Evolutionary conservation across 2,329 filamentous ascomycete species (phyloP).

Genomic region (Lizonia empirigonia): DNA sequence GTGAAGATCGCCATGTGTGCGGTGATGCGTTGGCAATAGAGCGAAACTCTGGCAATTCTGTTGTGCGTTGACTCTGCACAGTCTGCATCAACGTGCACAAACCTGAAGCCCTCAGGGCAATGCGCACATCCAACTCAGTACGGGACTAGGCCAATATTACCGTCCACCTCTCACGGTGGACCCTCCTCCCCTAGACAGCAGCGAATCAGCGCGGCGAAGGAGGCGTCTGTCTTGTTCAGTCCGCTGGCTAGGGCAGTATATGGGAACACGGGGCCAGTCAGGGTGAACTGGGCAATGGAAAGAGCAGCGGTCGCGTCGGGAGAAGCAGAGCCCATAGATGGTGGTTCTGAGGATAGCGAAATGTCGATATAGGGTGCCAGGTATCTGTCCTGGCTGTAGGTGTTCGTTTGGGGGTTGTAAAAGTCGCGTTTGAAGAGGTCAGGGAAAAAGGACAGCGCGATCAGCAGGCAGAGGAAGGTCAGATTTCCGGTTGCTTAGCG

Average conservation of each 20-base stretch:
- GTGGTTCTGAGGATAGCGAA: slow-evolving; percentile 31
- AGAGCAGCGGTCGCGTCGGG: slow-evolving; percentile 40
- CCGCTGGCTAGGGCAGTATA: slow-evolving; percentile 44
- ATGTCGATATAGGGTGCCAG: slow-evolving; percentile 37
- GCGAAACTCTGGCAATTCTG: slow-evolving; percentile 14
- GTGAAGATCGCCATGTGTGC: slow-evolving; percentile 42
- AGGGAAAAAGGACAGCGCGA: slow-evolving; percentile 23
- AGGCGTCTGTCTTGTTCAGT: slow-evolving; percentile 52
- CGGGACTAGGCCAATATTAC: slow-evolving; percentile 46
- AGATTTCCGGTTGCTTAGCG: slow-evolving; percentile 27
- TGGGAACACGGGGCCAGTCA: slow-evolving; percentile 43
- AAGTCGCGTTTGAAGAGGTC: slow-evolving; percentile 24
- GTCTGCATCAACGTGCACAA: slow-evolving; percentile 33
- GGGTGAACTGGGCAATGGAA: slow-evolving; percentile 39
- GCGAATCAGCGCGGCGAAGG: slow-evolving; percentile 54
- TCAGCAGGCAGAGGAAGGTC: slow-evolving; percentile 23
- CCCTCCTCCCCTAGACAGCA: slow-evolving; percentile 54
- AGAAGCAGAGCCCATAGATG: slow-evolving; percentile 55
- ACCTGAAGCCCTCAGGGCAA: slow-evolving; percentile 14
- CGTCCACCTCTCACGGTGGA: slow-evolving; percentile 62
- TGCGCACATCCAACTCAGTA: slow-evolving; percentile 36
- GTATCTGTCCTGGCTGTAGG: slow-evolving; percentile 36
- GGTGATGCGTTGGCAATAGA: slow-evolving; percentile 15
- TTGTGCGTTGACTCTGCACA: slow-evolving; percentile 25
- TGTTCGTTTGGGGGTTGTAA: slow-evolving; percentile 22